Base-by-base conservation (phyloP, 2,329 filamentous ascomycete genomes). In the Aureobasidium musti region DNA sequence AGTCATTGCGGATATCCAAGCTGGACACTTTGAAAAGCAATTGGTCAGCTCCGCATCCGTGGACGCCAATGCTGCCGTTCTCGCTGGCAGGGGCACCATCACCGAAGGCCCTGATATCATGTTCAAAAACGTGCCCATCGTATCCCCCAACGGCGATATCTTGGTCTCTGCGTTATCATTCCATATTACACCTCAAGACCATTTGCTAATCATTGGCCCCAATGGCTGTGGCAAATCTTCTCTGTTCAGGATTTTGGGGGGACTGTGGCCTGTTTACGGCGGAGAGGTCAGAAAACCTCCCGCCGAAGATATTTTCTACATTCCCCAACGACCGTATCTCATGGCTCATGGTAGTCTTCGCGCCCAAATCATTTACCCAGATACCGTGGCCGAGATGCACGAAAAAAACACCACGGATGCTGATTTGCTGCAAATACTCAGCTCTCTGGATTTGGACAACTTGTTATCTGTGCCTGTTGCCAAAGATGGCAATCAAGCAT, bases 171-270 rank as follows among this genome's bases (percentile, higher is more conserved):
- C 89, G 23, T 84, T 99, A 5, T 95, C 91, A 41, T 99, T 99
- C 80, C 87, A 88, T 33, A 91, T 99, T 69, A 86, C 88, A 66
- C 89, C 90, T 1, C 92, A 92, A 65, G 92, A 97, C 68, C 95
- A 99, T 73, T 85, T 99, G 7, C 86, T 99, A 43, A 95, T 99
- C 49, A 91, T 98, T 49, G 95, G 95, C 0, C 95, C 95, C 26
- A 99, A 99, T 76, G 95, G 95, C 43, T 99, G 95, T 77, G 95
- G 95, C 49, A 99, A 99, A 78, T 97, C 92, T 0, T 96, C 91
- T 19, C 84, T 99, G 3, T 99, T 99, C 85, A 89, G 95, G 43
- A 99, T 99, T 71, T 86, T 99, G 0, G 95, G 95, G 68, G 95
- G 95, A 0, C 83, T 99, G 2, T 99, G 95, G 95, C 95, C 95